phyloP scores from a whole-genome alignment of 768 basidiomycete genomes.

The Cystobasidium onofrii region DNA sequence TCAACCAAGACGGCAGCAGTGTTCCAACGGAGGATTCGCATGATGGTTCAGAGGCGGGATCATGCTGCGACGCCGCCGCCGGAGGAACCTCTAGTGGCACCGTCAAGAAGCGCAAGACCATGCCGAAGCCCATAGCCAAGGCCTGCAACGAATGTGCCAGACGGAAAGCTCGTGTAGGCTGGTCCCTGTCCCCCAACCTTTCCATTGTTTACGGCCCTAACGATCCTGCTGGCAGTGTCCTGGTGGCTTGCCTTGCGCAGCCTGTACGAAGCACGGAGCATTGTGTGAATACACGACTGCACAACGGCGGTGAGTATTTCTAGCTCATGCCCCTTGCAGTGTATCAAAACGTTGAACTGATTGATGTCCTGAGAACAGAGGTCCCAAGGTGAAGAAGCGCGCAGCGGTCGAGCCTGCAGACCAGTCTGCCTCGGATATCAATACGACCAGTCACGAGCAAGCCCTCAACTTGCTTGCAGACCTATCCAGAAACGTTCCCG shows the following conservation, averaged over 20 bases:
- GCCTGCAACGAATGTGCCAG: conserved; percentile 1
- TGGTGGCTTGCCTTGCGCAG: neutral
- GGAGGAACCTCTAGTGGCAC: neutral
- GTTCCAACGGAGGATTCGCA: neutral
- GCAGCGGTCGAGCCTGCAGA: neutral
- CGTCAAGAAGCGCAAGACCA: neutral
- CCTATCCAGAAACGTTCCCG: neutral
- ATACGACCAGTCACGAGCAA: neutral
- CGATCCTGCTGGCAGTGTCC: neutral
- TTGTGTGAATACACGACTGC: neutral
- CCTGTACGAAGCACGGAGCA: neutral
- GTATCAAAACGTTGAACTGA: neutral
- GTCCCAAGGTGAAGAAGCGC: conserved; percentile 5
- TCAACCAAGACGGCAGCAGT: neutral
- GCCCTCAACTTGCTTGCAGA: neutral
- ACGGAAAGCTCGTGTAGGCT: neutral
- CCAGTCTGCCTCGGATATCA: neutral
- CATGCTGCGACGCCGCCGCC: neutral
- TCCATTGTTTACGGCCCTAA: neutral
- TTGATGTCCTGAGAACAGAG: neutral
- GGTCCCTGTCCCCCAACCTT: too few species aligned
- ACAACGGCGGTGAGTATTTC: neutral
- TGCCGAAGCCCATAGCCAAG: neutral
- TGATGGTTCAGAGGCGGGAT: neutral
- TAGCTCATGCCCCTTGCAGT: neutral